Evolutionary conservation across 129 eudicot genomes (phyloP), one percentile per base, ranked within the genome.

Genomic region (Oenanthe sinensis): DNA sequence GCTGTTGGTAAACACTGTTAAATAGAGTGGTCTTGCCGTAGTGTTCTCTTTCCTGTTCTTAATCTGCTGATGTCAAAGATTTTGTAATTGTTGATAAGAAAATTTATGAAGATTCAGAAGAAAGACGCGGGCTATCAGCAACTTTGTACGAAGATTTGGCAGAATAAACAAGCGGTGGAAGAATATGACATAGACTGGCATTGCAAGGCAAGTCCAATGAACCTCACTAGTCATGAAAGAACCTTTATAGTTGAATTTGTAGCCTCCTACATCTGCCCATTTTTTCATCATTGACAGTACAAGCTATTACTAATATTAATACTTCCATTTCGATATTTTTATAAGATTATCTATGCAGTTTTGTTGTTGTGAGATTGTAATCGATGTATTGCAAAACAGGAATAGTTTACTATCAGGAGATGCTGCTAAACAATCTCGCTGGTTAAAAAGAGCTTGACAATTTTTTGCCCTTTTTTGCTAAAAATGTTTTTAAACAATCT

Each of bases 161-260:
- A 54, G 11, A 22, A 54, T 6, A 3, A 6, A 54, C 12, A 20
- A 20, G 62, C 62, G 0, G 0, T 1, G 0, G 62, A 54, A 7
- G 55, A 81, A 54, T 39, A 24, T 26, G 77, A 85, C 50, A 40
- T 1, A 82, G 81, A 74, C 80, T 43, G 78, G 28, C 14, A 37
- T 70, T 70, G 17, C 45, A 20, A 39, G 75, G 82, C 73, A 81
- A 71, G 45, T 83, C 83, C 79, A 72, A 75, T 71, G 68, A 82
- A 76, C 84, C 75, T 84, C 84, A 72, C 79, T 81, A 84, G 78
- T 55, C 85, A 75, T 67, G 82, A 67, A 42, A 54, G 67, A 75
- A 76, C 79, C 90, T 79, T 76, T 75, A 63, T 75, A 28, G 46
- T 39, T 50, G 58, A 50, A 17, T 78, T 20, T 71, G 75, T 77